Base-by-base conservation (phyloP, 2,329 filamentous ascomycete species). In the Colletotrichum sp. region DNA sequence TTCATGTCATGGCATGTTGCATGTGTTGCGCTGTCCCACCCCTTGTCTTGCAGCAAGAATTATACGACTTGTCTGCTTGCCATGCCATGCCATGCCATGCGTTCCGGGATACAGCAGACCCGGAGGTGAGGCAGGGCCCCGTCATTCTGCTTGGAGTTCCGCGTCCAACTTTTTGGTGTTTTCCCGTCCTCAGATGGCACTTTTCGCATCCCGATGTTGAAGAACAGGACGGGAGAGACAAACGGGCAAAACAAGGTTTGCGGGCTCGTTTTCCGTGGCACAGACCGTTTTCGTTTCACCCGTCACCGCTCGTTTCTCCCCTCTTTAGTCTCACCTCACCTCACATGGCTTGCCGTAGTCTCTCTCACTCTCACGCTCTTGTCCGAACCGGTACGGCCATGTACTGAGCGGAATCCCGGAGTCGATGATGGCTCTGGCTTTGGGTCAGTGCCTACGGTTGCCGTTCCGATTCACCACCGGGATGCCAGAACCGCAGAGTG, bases 271-370 rank as follows among this genome's bases (percentile, higher is more conserved):
- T 68, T 32, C 52, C 74, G 52, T 63, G 24, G 48, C 74, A 75
- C 74, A 75, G 74, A 67, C 71, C 52, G 66, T 75, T 75, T 71
- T 61, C 36, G 60, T 76, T 76, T 76, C 63, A 76, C 64, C 43
- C 52, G 65, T 76, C 71, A 73, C 64, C 70, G 73, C 68, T 48
- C 48, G 32, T 21, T 65, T 48, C 55, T 32, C 48, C 65, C 13
- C 43, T 63, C 24, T 32, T 67, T 63, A 16, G 57, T 73, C 68
- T 75, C 18, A 65, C 43, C 36, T 66, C 63, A 64, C 61, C 72
- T 64, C 64, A 74, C 67, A 59, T 43, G 69, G 61, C 61, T 65
- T 65, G 61, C 57, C 36, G 67, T 70, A 61, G 67, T 39, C 15
- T 39, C 43, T 52, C 43, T 52, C n/a, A 6, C n/a, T 52, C 43